Base-by-base conservation (phyloP, 2,329 filamentous ascomycete species). In the Cladophialophora exuberans region DNA sequence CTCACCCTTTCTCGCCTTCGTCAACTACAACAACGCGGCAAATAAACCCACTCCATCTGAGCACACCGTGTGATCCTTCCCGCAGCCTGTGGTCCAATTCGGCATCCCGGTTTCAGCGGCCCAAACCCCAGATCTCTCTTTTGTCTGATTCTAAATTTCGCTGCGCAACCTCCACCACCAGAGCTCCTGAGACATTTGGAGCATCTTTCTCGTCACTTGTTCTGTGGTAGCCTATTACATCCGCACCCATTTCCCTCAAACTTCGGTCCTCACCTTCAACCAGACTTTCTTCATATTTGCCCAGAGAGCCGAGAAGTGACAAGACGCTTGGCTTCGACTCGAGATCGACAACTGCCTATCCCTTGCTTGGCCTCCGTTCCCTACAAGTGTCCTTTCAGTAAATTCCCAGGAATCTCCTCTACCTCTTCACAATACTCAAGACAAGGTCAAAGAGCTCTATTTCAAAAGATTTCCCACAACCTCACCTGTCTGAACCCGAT, bases 361-460 rank as follows among this genome's bases (percentile, higher is more conserved):
- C 54, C 57, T 60, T 57, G 54, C 54, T 60, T 57, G 39, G 57
- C 57, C 47, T 42, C 57, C 35, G 23, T 20, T 20, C 30, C 45
- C 39, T 43, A 38, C 54, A n/a, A 42, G 20, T 25, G 26, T 11
- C 23, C 17, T 26, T 11, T 26, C 31, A 28, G n/a, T 23, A 13
- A 6, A 3, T 18, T 28, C 13, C 17, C 13, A 18, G 4, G 9
- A 3, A 22, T 22, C 35, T 13, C 26, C 26, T n/a, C 23, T 28
- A 33, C 17, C 26, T 36, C n/a, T 23, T 10, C 2, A 20, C 11
- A 11, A 6, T 35, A 3, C 1, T 6, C 30, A 15, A 25, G n/a
- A 13, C 15, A 44, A 44, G 26, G 7, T 18, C 11, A 15, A 13
- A 18, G 23, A 22, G 11, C 15, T 35, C 17, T 11, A 47, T 20